phyloP scores from a whole-genome alignment of 768 basidiomycete species.

The Tylopilus balloui region DNA sequence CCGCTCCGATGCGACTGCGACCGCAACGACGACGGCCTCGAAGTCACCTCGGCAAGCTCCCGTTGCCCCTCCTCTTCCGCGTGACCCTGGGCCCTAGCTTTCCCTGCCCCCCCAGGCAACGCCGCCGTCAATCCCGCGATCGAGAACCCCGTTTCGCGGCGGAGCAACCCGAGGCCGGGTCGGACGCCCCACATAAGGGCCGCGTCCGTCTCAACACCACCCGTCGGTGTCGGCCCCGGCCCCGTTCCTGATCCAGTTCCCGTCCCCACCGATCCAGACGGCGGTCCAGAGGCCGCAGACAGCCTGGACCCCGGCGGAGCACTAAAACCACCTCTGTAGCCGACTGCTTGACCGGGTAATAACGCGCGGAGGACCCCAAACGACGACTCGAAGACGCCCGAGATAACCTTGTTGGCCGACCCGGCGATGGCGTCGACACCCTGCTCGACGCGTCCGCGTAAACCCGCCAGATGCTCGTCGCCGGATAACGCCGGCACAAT shows the following conservation, averaged over 20 bases:
- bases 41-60: constrained; percentile 53
- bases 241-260: not conserved
- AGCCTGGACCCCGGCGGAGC: not conserved
- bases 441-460: constrained; percentile 77
- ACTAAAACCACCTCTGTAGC: not conserved
- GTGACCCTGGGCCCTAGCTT: constrained; percentile 3
- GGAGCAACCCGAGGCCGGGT: constrained; percentile 61
- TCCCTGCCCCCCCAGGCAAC: constrained; percentile 41
- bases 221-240: not conserved
- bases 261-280: not conserved
- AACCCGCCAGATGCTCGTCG: constrained; percentile 47
- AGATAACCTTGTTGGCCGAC: constrained; percentile 74
- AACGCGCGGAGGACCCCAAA: constrained; percentile 83
- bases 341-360: constrained; percentile 42
- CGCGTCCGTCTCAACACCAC: constrained; percentile 6
- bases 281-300: not conserved
- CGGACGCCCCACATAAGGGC: constrained; percentile 26
- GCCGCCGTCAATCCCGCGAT: constrained; percentile 71
- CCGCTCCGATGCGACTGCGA: constrained; percentile 29
- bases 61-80: constrained; percentile 39
- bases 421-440: constrained; percentile 75
- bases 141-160: constrained; percentile 77
- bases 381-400: constrained; percentile 85
- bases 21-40: constrained; percentile 45
- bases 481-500: constrained; percentile 35